These are phyloP conservation scores for Oryza glumipatula DNA, from an alignment of 176 grass and related monocot species.

Conservation along the genomic window DNA sequence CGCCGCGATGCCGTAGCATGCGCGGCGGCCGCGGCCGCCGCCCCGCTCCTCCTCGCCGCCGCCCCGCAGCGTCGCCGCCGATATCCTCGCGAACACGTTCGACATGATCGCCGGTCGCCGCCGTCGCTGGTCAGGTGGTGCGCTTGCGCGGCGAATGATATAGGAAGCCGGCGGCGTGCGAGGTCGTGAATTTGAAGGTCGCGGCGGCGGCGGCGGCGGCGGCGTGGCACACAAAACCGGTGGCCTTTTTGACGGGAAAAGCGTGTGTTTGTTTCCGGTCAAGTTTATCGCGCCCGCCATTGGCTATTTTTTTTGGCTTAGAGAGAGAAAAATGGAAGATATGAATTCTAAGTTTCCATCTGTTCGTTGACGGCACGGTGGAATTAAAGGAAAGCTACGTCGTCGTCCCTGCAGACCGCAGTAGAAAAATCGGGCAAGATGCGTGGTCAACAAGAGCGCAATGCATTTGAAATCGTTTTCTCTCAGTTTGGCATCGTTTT, in stretches of 20 bases:
- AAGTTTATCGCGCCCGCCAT: constrained; percentile 15
- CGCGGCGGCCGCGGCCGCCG: neutral
- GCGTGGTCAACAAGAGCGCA: neutral
- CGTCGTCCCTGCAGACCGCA: too few relatives aligned
- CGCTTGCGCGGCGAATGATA: neutral
- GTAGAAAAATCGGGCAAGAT: neutral
- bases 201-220: neutral
- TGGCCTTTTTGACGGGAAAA: neutral
- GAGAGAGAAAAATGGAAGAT: neutral
- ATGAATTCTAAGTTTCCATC: neutral
- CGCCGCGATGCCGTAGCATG: constrained; percentile 27
- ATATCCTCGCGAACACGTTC: neutral
- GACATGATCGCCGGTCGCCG: neutral
- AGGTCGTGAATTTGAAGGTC: neutral
- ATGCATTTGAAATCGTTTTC: neutral
- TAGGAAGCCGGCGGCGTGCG: neutral
- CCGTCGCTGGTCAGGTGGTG: neutral
- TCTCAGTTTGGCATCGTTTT: neutral
- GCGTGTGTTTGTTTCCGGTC: neutral
- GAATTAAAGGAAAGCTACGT: neutral
- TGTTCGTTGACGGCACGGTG: neutral
- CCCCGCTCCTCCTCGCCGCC: too few relatives aligned
- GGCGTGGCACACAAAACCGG: constrained; percentile 13
- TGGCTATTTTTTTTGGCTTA: neutral
- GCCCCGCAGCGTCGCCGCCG: neutral